Percentiles rank a stretch among this genome's conserved stretches.
phyloP scores from a whole-genome alignment of 768 basidiomycete genomes.

The Boletus coccyginus region DNA sequence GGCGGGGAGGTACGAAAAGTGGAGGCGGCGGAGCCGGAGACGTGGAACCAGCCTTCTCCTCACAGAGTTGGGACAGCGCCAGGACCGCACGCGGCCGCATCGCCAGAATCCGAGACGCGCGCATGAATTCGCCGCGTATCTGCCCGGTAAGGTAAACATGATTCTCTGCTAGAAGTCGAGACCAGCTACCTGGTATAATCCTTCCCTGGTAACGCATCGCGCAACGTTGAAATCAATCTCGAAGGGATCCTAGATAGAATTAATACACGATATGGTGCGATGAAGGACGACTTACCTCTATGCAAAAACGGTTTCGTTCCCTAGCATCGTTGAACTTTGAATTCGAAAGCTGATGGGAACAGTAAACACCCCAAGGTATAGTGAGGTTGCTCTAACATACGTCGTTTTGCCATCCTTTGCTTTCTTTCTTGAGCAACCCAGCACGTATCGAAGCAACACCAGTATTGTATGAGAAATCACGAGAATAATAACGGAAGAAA shows the following conservation, averaged over 20 bases:
- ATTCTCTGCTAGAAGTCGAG: neutral
- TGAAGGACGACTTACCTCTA: conserved; percentile 61
- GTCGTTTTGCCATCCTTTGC: conserved; percentile 94
- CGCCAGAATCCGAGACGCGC: conserved; percentile 83
- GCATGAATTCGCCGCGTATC: conserved; percentile 99
- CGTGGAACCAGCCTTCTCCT: conserved; percentile 66
- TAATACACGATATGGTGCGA: neutral
- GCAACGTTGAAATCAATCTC: conserved; percentile 96
- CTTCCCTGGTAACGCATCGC: conserved; percentile 94
- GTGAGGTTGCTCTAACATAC: conserved; percentile 42
- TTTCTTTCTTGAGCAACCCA: conserved; percentile 85
- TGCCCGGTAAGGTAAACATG: conserved; percentile 31
- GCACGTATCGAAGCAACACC: conserved; percentile 89
- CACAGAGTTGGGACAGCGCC: conserved; percentile 86
- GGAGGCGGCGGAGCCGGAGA: conserved; percentile 40
- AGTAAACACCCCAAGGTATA: conserved; percentile 3
- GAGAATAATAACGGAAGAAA: conserved; percentile 95
- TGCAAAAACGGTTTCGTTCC: conserved; percentile 93
- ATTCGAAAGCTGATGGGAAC: conserved; percentile 40
- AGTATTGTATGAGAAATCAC: conserved; percentile 89
- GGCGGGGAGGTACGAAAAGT: conserved; percentile 43
- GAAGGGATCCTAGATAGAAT: conserved; percentile 78
- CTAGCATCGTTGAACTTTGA: conserved; percentile 65
- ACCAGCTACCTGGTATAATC: conserved; percentile 76
- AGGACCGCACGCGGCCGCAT: conserved; percentile 75